Conservation (phyloP, 75 land plant genomes). For the Selaginella tamariscina region DNA sequence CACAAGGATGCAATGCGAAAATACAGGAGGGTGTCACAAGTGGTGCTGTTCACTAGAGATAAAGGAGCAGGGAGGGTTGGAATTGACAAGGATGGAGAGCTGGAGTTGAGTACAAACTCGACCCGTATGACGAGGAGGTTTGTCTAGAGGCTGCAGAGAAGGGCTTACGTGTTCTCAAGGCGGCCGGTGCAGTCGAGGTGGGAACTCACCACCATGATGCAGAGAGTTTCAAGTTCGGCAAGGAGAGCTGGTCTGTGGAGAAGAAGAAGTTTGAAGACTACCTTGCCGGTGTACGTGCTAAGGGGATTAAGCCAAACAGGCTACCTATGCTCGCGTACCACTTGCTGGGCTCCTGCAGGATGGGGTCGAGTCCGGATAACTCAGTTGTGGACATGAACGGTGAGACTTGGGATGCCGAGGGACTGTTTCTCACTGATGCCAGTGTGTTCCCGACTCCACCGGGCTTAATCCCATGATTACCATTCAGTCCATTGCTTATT, state of each 20-base stretch:
- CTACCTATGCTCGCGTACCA: conserved; percentile 56
- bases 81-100: conserved; percentile 1
- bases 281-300: conserved; percentile 33
- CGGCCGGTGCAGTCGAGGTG: conserved; percentile 70
- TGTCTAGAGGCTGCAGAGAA: conserved; percentile 30
- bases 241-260: conserved; percentile 21
- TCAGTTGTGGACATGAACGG: conserved; percentile 15
- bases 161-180: conserved; percentile 47
- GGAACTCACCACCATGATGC: conserved; percentile 55
- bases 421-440: conserved; percentile 17
- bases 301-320: conserved; percentile 21
- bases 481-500: conserved; percentile 18
- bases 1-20: conserved; percentile 46
- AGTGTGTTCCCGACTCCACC: conserved; percentile 23
- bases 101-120: conserved; percentile 37
- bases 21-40: conserved; percentile 46
- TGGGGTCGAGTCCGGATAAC: conserved; percentile 5
- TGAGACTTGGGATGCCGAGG: conserved; percentile 26
- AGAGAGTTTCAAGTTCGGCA: conserved; percentile 26
- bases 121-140: conserved; percentile 27
- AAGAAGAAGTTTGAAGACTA: conserved; percentile 31
- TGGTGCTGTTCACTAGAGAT: conserved; percentile 56
- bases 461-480: conserved; percentile 28
- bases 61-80: conserved; percentile 41
- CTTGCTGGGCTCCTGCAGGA: conserved; percentile 38